Evolutionary conservation across 805 yeast genomes (phyloP).

Genomic region (Saccharomycopsis fermentans): DNA sequence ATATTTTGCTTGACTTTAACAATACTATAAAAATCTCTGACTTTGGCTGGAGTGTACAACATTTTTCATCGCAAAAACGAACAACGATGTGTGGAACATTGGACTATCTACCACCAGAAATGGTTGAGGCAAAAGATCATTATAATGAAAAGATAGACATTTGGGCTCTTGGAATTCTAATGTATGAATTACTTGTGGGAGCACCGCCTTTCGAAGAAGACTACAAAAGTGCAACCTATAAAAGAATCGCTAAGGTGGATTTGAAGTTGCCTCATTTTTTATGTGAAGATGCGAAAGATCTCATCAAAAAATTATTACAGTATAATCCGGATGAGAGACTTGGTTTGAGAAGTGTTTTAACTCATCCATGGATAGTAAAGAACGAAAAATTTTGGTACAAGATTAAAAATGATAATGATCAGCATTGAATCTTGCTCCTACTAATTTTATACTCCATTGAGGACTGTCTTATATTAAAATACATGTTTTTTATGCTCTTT

Average conservation of each 20-base stretch:
- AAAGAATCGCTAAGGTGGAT: constrained; percentile 70
- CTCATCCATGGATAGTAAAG: constrained; percentile 78
- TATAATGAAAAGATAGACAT: constrained; percentile 64
- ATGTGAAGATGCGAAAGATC: constrained; percentile 64
- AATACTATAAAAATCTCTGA: constrained; percentile 79
- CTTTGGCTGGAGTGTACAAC: constrained; percentile 91
- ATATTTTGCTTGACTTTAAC: constrained; percentile 66
- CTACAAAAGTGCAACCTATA: constrained; percentile 67
- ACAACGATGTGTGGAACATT: constrained; percentile 90
- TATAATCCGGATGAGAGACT: constrained; percentile 63
- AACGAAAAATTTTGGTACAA: constrained; percentile 50
- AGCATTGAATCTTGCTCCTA: neutral
- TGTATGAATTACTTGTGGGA: constrained; percentile 82
- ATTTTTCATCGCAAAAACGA: constrained; percentile 43
- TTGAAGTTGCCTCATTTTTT: constrained; percentile 62
- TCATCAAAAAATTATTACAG: constrained; percentile 52
- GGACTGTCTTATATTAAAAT: too few species aligned
- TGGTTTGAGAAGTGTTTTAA: constrained; percentile 46
- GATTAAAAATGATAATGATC: constrained; percentile 1
- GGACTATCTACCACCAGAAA: constrained; percentile 92
- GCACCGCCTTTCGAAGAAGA: constrained; percentile 87
- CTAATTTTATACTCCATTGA: too few species aligned
- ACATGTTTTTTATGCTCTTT: too few species aligned
- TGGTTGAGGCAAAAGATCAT: constrained; percentile 77
- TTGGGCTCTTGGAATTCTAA: constrained; percentile 86